Evolutionary conservation across 768 basidiomycete species (phyloP), one percentile per base, ranked within the genome.

Genomic region (Candolleomyces eurysporus): DNA sequence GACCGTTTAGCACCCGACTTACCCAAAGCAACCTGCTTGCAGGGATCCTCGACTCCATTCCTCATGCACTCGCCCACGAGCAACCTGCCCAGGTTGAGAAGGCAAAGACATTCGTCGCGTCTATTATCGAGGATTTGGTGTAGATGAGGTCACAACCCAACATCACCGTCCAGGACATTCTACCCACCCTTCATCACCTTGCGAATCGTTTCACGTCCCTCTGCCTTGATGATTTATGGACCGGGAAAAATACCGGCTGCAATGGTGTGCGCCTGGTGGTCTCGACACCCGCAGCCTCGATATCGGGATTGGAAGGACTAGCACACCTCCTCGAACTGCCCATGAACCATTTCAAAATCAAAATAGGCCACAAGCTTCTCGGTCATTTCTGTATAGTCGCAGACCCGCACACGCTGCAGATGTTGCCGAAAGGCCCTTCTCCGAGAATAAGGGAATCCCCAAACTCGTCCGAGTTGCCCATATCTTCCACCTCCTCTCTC

Each of bases 311-410:
- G 59, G 95, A 99, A 72, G 97, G 97, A 3, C 79, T 99, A 22
- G 96, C 96, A 13, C 88, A 96, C 13, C 83, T 99, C 53, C 79
- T 99, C 53, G 94, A 97, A 72, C 83, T 99, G 7, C 77, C 99
- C 59, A 97, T 95, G 42, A 98, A 98, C 72, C 98, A 99, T 76
- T 99, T 99, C 87, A 98, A 98, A 73, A 96, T 99, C 17, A 97
- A 99, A 77, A 98, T 99, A 62, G 97, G 97, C 0, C 86, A 92
- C 73, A 99, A 99, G 75, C 85, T 99, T 7, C 80, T 99, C 21
- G 97, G 98, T 68, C 97, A 99, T 72, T 98, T 96, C 76, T 88
- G 90, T 48, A 87, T 90, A 42, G 89, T 98, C 21, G 92, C 96
- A 26, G 94, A 96, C 68, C 90, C 93, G 13, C 88, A 89, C 65